These are phyloP conservation scores for Perilla frutescens DNA, from an alignment of 257 asterid genomes.

Conservation along the genomic window DNA sequence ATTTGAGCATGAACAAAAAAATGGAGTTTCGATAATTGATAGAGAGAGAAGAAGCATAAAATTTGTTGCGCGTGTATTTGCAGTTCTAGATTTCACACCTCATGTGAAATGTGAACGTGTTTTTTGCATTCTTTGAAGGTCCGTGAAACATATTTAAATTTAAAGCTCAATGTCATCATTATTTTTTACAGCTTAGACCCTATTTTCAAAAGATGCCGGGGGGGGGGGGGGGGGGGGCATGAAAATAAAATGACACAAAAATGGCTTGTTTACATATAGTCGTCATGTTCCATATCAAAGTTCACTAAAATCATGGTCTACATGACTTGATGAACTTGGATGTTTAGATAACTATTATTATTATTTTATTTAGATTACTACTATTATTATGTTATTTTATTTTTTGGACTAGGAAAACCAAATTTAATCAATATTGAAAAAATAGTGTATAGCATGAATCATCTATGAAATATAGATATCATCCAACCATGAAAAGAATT, in stretches of 20 bases:
- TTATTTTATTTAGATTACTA: background rate
- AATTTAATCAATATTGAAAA: no score
- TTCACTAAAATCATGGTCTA: background rate
- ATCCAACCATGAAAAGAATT: background rate
- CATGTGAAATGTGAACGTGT: background rate
- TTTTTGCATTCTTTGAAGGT: background rate
- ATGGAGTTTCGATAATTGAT: background rate
- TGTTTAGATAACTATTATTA: background rate
- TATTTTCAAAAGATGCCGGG: background rate
- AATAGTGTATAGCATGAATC: background rate
- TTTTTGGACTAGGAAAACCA: no score
- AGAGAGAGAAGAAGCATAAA: conserved; percentile 8
- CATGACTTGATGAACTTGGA: background rate
- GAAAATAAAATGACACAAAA: background rate
- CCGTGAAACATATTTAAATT: background rate
- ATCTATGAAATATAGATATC: background rate
- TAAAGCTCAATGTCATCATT: background rate
- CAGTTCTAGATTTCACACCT: background rate
- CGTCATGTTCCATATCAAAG: background rate
- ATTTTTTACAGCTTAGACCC: background rate
- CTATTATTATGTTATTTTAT: no score
- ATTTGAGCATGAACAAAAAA: background rate
- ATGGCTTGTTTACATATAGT: conserved; percentile 9
- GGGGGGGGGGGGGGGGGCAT: no score
- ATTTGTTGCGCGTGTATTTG: background rate